Conservation (phyloP, 352 stramenopile genomes). For the Phytopythium montanum region DNA sequence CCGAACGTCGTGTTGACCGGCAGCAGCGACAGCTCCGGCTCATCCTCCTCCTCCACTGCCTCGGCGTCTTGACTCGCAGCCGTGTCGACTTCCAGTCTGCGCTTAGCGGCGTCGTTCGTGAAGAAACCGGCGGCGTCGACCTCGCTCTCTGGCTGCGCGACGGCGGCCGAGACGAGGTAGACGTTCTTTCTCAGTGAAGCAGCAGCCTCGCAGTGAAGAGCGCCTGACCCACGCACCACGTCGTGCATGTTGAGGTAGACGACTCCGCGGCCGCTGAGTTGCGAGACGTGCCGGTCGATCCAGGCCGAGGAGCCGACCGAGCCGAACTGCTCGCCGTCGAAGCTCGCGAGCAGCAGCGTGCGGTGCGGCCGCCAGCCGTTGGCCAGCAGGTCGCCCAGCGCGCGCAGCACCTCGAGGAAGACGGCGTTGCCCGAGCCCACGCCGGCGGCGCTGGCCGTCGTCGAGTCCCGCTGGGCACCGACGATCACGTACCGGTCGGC, state of each 20-base stretch:
- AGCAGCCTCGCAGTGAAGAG: slow-evolving; percentile 62
- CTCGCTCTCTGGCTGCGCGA: slow-evolving; percentile 61
- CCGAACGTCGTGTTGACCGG: slow-evolving; percentile 68
- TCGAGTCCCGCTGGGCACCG: slow-evolving; percentile 56
- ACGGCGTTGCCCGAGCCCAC: slow-evolving; percentile 76
- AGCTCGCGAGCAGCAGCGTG: slow-evolving; percentile 71
- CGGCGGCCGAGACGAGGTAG: slow-evolving; percentile 60
- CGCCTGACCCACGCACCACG: slow-evolving; percentile 59
- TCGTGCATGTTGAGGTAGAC: slow-evolving; percentile 75
- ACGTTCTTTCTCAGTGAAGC: slow-evolving; percentile 75
- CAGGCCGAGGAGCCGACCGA: slow-evolving; percentile 77
- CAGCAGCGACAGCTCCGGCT: slow-evolving; percentile 12
- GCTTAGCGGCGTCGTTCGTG: background rate
- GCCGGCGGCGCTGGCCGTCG: slow-evolving; percentile 63
- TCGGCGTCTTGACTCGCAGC: background rate
- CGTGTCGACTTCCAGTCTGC: background rate
- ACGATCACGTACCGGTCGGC: slow-evolving; percentile 79
- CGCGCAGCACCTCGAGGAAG: slow-evolving; percentile 67
- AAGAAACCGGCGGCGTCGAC: slow-evolving; percentile 54
- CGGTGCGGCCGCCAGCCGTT: slow-evolving; percentile 77
- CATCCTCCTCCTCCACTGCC: background rate
- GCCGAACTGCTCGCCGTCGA: slow-evolving; percentile 77
- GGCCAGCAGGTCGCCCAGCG: slow-evolving; percentile 51
- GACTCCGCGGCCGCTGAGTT: slow-evolving; percentile 55
- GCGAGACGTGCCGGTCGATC: slow-evolving; percentile 77